A percentile compares a stretch with the other conserved stretches of the same genome.
Evolutionary conservation across 352 stramenopile species (phyloP).

Genomic region (Phytophthora tentaculata): DNA sequence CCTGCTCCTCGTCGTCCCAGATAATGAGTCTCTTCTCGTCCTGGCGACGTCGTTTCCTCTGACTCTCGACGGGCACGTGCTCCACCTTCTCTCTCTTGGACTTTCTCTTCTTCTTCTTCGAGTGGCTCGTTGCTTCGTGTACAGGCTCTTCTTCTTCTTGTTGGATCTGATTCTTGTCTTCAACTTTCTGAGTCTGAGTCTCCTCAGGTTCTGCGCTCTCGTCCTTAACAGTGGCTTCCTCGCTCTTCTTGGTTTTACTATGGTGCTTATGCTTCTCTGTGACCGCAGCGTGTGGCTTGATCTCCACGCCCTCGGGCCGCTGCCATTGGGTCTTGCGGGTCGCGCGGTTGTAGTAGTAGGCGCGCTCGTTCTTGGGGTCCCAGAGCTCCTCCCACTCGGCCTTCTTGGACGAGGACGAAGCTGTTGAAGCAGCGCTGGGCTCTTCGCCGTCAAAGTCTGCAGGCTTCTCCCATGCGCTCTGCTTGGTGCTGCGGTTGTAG

Average conservation of each 20-base stretch:
- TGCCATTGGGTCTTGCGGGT: conserved; percentile 86
- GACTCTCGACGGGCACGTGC: conserved; percentile 23
- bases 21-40: conserved; percentile 82
- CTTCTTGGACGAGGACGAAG: conserved; percentile 27
- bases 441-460: conserved; percentile 74
- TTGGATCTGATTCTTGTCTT: conserved; percentile 10
- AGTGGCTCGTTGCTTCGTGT: conserved; percentile 4
- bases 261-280: conserved; percentile 33
- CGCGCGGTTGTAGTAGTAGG: conserved; percentile 89
- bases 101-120: conserved; percentile 60
- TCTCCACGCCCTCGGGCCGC: conserved; percentile 73
- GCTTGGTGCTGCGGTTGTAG: conserved; percentile 88
- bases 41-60: conserved; percentile 51
- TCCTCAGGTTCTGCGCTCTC: conserved; percentile 3
- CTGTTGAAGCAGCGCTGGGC: conserved; percentile 1
- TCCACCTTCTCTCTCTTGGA: conserved; percentile 40
- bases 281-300: conserved; percentile 64
- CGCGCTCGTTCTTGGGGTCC: conserved; percentile 85
- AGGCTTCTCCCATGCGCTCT: conserved; percentile 89
- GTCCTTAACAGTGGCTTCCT: conserved; percentile 9
- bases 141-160: not conserved
- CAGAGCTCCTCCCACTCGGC: conserved; percentile 87
- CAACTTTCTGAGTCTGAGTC: conserved; percentile 17
- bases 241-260: conserved; percentile 36
- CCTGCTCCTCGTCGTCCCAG: conserved; percentile 76